Percentiles rank a stretch among this genome's conserved stretches.
These are phyloP conservation scores for Byssoonygena ceratinophila DNA, from an alignment of 2,329 filamentous ascomycete species.

Conservation along the genomic window DNA sequence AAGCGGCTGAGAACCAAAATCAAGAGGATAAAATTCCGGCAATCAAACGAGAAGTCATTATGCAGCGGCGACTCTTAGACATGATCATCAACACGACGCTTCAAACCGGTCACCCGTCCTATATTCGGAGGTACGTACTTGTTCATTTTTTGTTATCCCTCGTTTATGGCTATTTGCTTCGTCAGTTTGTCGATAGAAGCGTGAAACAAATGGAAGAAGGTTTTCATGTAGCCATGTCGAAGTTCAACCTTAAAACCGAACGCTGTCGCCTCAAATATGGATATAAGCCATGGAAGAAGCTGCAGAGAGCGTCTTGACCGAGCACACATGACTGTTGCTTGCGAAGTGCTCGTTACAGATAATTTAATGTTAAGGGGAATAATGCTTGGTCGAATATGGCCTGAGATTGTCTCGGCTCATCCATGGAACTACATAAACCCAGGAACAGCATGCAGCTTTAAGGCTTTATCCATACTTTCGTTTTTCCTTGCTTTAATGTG, in stretches of 20 bases:
- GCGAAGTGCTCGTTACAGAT: background rate
- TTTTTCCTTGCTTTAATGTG: background rate
- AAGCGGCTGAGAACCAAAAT: slow-evolving; percentile 49
- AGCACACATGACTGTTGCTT: slow-evolving; percentile 6
- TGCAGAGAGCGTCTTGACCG: background rate
- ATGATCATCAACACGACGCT: slow-evolving; percentile 37
- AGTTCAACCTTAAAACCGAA: slow-evolving; percentile 21
- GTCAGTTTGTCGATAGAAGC: slow-evolving; percentile 26
- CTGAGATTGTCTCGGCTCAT: background rate
- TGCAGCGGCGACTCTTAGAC: slow-evolving; percentile 49
- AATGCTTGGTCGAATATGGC: background rate
- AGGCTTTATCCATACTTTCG: too few species aligned
- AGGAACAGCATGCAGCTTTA: too few species aligned
- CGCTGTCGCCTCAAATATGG: slow-evolving; percentile 16
- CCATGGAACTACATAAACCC: background rate
- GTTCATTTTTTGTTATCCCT: slow-evolving; percentile 11
- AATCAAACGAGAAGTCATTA: slow-evolving; percentile 47
- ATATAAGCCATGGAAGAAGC: background rate
- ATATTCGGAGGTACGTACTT: slow-evolving; percentile 41
- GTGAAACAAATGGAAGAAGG: slow-evolving; percentile 28
- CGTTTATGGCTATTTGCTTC: slow-evolving; percentile 15
- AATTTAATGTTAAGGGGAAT: background rate
- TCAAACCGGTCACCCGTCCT: slow-evolving; percentile 37
- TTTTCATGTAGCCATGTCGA: slow-evolving; percentile 28
- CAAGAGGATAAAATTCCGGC: slow-evolving; percentile 44